Conservation (phyloP, 768 basidiomycete species). For the Mycena metata region DNA sequence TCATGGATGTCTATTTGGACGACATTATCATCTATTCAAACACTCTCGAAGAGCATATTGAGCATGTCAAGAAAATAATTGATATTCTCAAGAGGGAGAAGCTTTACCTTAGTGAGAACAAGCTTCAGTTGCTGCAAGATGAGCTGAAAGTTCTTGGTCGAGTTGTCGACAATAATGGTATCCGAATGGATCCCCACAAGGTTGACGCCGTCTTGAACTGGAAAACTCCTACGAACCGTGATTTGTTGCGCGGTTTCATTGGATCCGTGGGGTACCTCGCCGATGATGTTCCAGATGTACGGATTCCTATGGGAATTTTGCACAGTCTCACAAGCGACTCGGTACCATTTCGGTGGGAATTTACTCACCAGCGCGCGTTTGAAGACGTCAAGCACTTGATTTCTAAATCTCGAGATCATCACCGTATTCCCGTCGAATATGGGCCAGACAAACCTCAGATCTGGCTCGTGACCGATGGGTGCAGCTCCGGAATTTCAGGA, state of each 20-base stretch:
- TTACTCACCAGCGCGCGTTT: conserved; percentile 1
- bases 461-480: not conserved
- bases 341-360: not conserved
- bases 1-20: not conserved
- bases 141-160: not conserved
- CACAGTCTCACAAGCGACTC: not conserved
- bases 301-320: not conserved
- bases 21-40: conserved; percentile 41
- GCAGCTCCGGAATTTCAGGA: not conserved
- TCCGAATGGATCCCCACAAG: conserved; percentile 37
- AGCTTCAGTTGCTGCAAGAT: not conserved
- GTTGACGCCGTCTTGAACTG: not conserved
- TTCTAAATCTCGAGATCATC: not conserved
- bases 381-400: not conserved
- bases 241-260: not conserved
- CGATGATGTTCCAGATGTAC: not conserved
- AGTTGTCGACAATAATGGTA: not conserved
- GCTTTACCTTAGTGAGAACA: conserved; percentile 45
- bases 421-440: not conserved
- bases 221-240: conserved; percentile 5
- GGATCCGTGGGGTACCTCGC: not conserved
- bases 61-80: conserved; percentile 48
- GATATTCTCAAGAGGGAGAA: conserved; percentile 42
- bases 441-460: not conserved
- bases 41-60: conserved; percentile 49